Conservation (phyloP, 192 early-diverging fungal genomes). For the Chytriomyces sp. region DNA sequence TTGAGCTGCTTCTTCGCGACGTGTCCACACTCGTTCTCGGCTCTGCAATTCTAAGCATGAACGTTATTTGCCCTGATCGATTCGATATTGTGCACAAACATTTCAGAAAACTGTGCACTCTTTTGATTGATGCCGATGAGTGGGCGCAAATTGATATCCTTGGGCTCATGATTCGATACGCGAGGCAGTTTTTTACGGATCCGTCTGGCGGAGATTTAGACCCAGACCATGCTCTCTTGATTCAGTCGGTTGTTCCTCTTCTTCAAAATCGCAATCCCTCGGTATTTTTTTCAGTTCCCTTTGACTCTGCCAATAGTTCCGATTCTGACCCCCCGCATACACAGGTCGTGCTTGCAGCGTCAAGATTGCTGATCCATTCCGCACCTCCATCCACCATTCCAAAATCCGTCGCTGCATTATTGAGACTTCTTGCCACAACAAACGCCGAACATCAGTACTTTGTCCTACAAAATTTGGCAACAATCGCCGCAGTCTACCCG, state of each 20-base stretch:
- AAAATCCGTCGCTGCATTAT: constrained; percentile 58
- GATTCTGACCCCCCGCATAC: neutral
- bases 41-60: constrained; percentile 82
- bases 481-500: constrained; percentile 73
- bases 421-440: constrained; percentile 66
- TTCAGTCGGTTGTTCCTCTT: constrained; percentile 71
- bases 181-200: constrained; percentile 63
- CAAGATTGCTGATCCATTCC: constrained; percentile 40
- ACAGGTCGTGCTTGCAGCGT: constrained; percentile 46
- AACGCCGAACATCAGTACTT: constrained; percentile 81
- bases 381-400: constrained; percentile 28
- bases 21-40: constrained; percentile 87
- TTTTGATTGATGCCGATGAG: constrained; percentile 90
- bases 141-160: constrained; percentile 94
- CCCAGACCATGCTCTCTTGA: constrained; percentile 78
- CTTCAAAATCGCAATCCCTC: constrained; percentile 76
- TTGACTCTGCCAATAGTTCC: neutral
- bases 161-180: constrained; percentile 80
- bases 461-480: constrained; percentile 75
- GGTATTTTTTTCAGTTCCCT: neutral
- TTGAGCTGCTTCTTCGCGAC: constrained; percentile 79
- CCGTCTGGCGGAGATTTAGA: constrained; percentile 65
- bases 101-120: constrained; percentile 83
- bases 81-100: constrained; percentile 87
- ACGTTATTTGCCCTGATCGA: constrained; percentile 82